These are phyloP conservation scores for Sophora flavescens DNA, from an alignment of 306 rosid genomes.

Conservation along the genomic window DNA sequence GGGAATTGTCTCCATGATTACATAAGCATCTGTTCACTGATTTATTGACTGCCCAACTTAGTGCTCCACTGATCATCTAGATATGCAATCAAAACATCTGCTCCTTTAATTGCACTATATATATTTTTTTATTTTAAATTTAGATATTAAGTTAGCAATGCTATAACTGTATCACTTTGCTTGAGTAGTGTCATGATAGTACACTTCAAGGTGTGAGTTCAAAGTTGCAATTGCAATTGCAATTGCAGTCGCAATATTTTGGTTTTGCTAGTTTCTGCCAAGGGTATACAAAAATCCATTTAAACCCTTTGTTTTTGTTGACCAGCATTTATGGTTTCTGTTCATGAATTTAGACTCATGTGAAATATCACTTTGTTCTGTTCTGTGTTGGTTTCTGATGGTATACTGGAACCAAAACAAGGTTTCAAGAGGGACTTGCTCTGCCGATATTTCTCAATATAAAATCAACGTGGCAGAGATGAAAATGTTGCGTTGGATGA, in stretches of 20 bases:
- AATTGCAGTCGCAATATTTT: no score
- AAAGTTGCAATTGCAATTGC: neutral
- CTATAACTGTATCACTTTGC: neutral
- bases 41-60: slow-evolving; percentile 42
- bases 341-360: no score
- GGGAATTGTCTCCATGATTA: slow-evolving; percentile 48
- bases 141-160: neutral
- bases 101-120: neutral
- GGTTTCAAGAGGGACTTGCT: no score
- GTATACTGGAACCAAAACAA: no score
- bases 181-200: neutral
- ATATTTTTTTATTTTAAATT: neutral
- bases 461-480: no score
- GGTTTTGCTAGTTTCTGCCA: no score
- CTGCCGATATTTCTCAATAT: no score
- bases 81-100: neutral
- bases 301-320: no score
- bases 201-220: neutral
- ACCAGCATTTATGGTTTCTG: no score
- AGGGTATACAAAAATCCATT: no score
- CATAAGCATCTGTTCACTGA: slow-evolving; percentile 46
- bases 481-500: no score
- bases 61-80: neutral
- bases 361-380: no score
- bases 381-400: slow-evolving; percentile 53